phyloP scores from a whole-genome alignment of 2,329 filamentous ascomycete genomes.

The Zasmidium citrigriseum region DNA sequence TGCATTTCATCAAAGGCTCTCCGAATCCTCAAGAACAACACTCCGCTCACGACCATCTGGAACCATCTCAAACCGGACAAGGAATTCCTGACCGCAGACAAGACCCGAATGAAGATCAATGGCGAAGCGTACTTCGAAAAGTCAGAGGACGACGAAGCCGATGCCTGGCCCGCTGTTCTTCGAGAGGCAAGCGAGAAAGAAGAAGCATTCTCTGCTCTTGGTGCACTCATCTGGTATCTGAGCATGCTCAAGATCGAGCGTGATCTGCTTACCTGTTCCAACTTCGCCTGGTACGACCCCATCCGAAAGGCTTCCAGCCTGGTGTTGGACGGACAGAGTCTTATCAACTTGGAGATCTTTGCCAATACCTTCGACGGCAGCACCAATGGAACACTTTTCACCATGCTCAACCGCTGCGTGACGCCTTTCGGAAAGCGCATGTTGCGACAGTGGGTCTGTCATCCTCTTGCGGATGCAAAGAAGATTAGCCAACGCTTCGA shows the following conservation, averaged over 20 bases:
- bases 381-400: constrained; percentile 82
- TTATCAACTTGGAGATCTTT: constrained; percentile 98
- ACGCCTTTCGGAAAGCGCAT: constrained; percentile 96
- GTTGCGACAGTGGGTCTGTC: constrained; percentile 96
- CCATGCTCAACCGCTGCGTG: constrained; percentile 87
- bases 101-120: constrained; percentile 77
- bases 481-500: constrained; percentile 94
- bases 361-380: constrained; percentile 88
- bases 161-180: constrained; percentile 77
- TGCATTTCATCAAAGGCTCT: constrained; percentile 83
- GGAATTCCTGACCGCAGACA: constrained; percentile 90
- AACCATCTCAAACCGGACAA: constrained; percentile 83
- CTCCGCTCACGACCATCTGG: constrained; percentile 89
- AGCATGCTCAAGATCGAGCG: constrained; percentile 81
- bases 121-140: constrained; percentile 74
- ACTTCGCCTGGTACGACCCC: constrained; percentile 88
- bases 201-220: constrained; percentile 84
- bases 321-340: constrained; percentile 89
- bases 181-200: constrained; percentile 75
- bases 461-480: constrained; percentile 80
- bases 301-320: constrained; percentile 88
- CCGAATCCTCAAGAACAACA: constrained; percentile 95
- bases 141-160: constrained; percentile 54
- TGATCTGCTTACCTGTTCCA: constrained; percentile 82
- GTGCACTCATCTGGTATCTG: constrained; percentile 85